Evolutionary conservation across 768 basidiomycete genomes (phyloP).

Genomic region (Boletus edulis): DNA sequence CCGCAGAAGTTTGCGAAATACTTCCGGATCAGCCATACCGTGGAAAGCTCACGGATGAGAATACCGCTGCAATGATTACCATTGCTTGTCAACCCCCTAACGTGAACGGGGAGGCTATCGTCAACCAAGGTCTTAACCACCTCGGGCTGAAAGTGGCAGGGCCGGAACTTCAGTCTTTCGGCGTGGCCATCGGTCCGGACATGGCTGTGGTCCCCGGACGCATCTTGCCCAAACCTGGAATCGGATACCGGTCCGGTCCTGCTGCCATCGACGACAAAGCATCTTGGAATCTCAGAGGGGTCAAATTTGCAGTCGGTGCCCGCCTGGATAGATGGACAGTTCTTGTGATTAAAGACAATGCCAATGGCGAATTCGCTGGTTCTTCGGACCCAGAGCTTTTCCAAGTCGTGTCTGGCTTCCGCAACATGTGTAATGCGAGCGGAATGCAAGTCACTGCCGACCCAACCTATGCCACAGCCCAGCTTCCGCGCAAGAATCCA

Average conservation of each 20-base stretch:
- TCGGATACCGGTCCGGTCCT: slow-evolving; percentile 37
- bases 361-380: slow-evolving; percentile 57
- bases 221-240: slow-evolving; percentile 42
- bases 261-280: slow-evolving; percentile 42
- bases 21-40: slow-evolving; percentile 39
- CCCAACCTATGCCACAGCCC: slow-evolving; percentile 34
- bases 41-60: slow-evolving; percentile 56
- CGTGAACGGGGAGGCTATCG: slow-evolving; percentile 46
- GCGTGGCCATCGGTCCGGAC: slow-evolving; percentile 42
- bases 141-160: slow-evolving; percentile 39
- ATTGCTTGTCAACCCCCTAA: slow-evolving; percentile 49
- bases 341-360: slow-evolving; percentile 60
- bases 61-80: slow-evolving; percentile 50
- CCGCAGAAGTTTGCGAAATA: slow-evolving; percentile 50
- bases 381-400: slow-evolving; percentile 53
- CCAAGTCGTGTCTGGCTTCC: slow-evolving; percentile 49
- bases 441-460: slow-evolving; percentile 54
- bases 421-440: slow-evolving; percentile 56
- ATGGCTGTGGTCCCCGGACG: slow-evolving; percentile 59
- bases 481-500: slow-evolving; percentile 49
- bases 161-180: slow-evolving; percentile 41
- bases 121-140: slow-evolving; percentile 39
- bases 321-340: slow-evolving; percentile 64
- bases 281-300: slow-evolving; percentile 53
- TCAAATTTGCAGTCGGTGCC: slow-evolving; percentile 59